These are phyloP conservation scores for Xylariaceae sp. DNA, from an alignment of 2,329 filamentous ascomycete genomes.

Conservation along the genomic window DNA sequence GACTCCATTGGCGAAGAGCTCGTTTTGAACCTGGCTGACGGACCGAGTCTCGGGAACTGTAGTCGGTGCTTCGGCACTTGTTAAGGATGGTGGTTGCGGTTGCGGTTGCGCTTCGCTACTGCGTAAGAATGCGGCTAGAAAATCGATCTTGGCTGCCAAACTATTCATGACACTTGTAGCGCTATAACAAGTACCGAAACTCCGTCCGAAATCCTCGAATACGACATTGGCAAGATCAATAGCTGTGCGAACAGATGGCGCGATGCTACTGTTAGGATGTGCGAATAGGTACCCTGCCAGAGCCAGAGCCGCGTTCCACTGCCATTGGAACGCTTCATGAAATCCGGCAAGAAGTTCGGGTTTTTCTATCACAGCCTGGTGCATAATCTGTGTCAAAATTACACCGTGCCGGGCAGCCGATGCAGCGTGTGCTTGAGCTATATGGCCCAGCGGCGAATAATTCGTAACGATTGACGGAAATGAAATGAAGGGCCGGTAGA, in stretches of 20 bases:
- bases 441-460: conserved; percentile 10
- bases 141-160: conserved; percentile 22
- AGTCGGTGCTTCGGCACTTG: background rate
- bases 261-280: conserved; percentile 17
- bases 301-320: conserved; percentile 38
- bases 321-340: conserved; percentile 41
- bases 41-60: background rate
- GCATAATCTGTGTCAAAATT: conserved; percentile 37
- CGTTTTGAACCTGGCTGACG: background rate
- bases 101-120: conserved; percentile 7
- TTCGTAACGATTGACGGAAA: conserved; percentile 26
- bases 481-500: conserved; percentile 40
- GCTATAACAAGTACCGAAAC: conserved; percentile 20
- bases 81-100: background rate
- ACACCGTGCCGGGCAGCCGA: conserved; percentile 36
- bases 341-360: conserved; percentile 36
- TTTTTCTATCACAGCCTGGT: conserved; percentile 34
- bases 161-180: conserved; percentile 24
- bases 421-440: conserved; percentile 16
- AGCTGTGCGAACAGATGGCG: conserved; percentile 16
- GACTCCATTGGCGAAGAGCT: background rate
- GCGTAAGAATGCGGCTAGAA: conserved; percentile 17
- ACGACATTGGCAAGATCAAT: conserved; percentile 20
- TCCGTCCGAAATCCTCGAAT: conserved; percentile 23
- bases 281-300: conserved; percentile 24